Percentiles rank a stretch among this genome's conserved stretches.
Evolutionary conservation across 106 monocot species (phyloP).

Genomic region (Vanilla planifolia): DNA sequence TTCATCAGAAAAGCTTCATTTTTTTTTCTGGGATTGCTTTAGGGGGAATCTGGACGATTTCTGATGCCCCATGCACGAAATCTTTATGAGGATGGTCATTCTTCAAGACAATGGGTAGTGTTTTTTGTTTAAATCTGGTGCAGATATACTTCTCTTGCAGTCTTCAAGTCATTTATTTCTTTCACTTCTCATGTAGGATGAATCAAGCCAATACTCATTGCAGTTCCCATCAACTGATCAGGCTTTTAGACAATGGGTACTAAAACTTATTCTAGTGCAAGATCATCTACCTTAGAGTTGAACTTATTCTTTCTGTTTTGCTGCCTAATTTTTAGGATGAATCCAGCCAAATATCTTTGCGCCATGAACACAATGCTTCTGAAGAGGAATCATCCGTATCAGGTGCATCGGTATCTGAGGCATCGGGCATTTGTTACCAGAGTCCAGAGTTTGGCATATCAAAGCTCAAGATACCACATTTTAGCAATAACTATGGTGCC

Average conservation of each 20-base stretch:
- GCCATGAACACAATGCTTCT: slow-evolving; percentile 16
- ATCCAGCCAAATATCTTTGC: slow-evolving; percentile 18
- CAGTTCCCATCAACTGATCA: slow-evolving; percentile 1
- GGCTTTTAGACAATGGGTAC: slow-evolving; percentile 45
- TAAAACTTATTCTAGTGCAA: neutral
- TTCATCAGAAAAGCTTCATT: neutral
- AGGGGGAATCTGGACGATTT: neutral
- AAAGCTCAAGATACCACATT: slow-evolving; percentile 12
- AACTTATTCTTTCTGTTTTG: slow-evolving; percentile 3
- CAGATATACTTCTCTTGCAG: neutral
- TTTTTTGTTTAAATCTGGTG: too few species aligned
- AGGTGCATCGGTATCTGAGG: slow-evolving; percentile 45
- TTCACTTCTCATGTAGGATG: neutral
- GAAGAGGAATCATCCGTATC: slow-evolving; percentile 53
- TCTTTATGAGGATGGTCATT: neutral
- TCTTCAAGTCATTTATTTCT: neutral
- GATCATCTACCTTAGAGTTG: neutral
- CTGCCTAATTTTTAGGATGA: slow-evolving; percentile 24
- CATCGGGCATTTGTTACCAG: slow-evolving; percentile 33
- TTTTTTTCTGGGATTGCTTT: neutral
- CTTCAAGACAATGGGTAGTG: slow-evolving; percentile 8
- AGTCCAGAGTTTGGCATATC: slow-evolving; percentile 20
- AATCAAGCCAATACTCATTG: neutral
- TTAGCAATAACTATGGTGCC: slow-evolving; percentile 7
- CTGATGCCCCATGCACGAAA: neutral